Evolutionary conservation across 768 basidiomycete species (phyloP).

Genomic region (Kwoniella pini): DNA sequence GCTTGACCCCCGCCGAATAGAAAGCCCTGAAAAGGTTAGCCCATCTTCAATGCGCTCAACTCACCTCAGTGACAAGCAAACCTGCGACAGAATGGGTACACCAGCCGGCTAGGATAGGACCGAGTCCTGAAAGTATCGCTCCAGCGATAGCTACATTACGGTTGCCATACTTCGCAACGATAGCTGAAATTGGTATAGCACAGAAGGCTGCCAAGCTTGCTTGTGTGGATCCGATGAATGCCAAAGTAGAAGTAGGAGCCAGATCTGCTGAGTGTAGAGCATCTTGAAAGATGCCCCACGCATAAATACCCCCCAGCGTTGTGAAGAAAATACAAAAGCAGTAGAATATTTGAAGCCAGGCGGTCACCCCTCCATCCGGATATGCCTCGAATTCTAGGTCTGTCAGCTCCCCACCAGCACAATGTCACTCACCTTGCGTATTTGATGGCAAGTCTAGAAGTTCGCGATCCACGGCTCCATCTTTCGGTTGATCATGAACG

Average conservation of each 20-base stretch:
- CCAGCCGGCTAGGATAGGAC: slow-evolving; percentile 23
- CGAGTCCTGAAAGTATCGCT: slow-evolving; percentile 15
- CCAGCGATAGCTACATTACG: slow-evolving; percentile 14
- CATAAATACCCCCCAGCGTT: slow-evolving; percentile 3
- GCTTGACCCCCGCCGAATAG: slow-evolving; percentile 1
- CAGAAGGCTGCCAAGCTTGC: slow-evolving; percentile 25
- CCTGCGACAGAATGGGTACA: slow-evolving; percentile 15
- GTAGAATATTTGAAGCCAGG: slow-evolving; percentile 3
- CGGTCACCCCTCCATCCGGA: not conserved
- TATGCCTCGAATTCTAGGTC: not conserved
- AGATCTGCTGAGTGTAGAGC: slow-evolving; percentile 11
- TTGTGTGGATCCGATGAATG: slow-evolving; percentile 34
- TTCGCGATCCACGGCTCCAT: too few species aligned
- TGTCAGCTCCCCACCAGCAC: not conserved
- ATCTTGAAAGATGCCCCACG: slow-evolving; percentile 7
- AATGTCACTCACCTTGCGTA: not conserved
- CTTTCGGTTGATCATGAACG: too few species aligned
- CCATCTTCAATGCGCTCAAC: slow-evolving; percentile 12
- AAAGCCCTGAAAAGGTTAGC: slow-evolving; percentile 1
- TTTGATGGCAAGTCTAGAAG: not conserved
- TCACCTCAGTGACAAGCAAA: slow-evolving; percentile 29
- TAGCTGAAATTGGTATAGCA: slow-evolving; percentile 23
- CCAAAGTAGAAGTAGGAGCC: slow-evolving; percentile 28
- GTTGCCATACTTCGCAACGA: slow-evolving; percentile 27
- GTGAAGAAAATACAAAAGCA: slow-evolving; percentile 6